These are phyloP conservation scores for Ustilago nuda DNA, from an alignment of 1,284 basidiomycete genomes.

Conservation along the genomic window DNA sequence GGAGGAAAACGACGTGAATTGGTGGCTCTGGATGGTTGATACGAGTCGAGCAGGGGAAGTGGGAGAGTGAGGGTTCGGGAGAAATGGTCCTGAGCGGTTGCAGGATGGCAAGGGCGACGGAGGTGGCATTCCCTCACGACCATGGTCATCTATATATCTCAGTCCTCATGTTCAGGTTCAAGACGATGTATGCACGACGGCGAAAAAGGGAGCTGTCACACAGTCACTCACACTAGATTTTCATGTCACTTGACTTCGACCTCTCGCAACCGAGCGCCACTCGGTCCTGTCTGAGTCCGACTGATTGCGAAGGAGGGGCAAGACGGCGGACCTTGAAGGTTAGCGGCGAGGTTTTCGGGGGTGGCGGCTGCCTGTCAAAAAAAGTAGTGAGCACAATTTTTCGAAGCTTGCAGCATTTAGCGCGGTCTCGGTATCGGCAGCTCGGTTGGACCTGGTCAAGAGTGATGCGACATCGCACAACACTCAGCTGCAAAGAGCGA, in stretches of 20 bases:
- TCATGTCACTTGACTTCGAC: neutral
- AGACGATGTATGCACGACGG: neutral
- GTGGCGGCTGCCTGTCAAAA: slow-evolving; percentile 2
- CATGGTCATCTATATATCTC: slow-evolving; percentile 3
- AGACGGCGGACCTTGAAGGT: neutral
- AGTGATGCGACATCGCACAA: neutral
- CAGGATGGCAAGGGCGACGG: neutral
- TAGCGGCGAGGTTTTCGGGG: neutral
- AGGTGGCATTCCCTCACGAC: neutral
- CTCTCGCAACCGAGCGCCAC: neutral
- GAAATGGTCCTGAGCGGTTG: neutral
- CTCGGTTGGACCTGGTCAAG: neutral
- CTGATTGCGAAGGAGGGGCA: neutral
- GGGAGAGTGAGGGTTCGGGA: neutral
- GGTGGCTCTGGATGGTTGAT: too few relatives aligned
- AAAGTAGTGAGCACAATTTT: neutral
- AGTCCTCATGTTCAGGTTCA: neutral
- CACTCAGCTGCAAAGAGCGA: neutral
- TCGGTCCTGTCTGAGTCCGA: neutral
- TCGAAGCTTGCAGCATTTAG: neutral
- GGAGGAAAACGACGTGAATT: too few relatives aligned
- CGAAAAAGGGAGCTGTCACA: neutral
- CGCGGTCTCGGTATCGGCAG: slow-evolving; percentile 1
- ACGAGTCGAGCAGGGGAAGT: too few relatives aligned
- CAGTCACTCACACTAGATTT: neutral